Evolutionary conservation across 306 rosid genomes (phyloP).

Genomic region (Dicorynia guianensis): DNA sequence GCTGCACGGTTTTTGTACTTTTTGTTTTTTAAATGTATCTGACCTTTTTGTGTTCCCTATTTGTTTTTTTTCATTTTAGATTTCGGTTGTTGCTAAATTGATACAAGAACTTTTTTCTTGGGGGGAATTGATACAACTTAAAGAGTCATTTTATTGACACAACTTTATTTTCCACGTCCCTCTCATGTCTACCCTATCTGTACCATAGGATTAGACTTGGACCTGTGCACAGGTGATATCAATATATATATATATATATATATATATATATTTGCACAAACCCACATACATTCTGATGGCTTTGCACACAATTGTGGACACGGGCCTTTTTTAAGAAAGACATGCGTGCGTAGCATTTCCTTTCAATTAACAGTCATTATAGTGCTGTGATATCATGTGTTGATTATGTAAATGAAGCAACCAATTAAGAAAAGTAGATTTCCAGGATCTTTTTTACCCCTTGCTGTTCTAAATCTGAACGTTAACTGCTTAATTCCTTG

Average conservation of each 20-base stretch:
- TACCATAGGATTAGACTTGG: too few species aligned
- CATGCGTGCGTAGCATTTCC: too few species aligned
- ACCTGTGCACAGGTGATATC: too few species aligned
- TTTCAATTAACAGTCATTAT: constrained; percentile 12
- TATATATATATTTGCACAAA: too few species aligned
- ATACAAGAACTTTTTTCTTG: neutral
- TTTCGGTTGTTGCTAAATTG: constrained; percentile 31
- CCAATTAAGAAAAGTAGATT: constrained; percentile 9
- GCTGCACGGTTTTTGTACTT: neutral
- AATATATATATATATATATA: too few species aligned
- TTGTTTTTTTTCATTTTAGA: neutral
- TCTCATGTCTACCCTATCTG: too few species aligned
- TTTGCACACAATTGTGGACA: too few species aligned
- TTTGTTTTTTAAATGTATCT: neutral
- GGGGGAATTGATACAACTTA: too few species aligned
- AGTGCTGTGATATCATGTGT: constrained; percentile 22
- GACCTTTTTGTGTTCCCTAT: neutral
- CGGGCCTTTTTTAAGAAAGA: too few species aligned
- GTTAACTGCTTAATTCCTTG: neutral
- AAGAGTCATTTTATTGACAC: too few species aligned
- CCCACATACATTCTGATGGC: too few species aligned
- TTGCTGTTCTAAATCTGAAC: neutral
- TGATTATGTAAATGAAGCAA: constrained; percentile 24
- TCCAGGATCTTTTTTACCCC: neutral
- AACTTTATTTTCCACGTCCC: too few species aligned